phyloP scores from a whole-genome alignment of 2,329 filamentous ascomycete species.

The Fusarium coicis region DNA sequence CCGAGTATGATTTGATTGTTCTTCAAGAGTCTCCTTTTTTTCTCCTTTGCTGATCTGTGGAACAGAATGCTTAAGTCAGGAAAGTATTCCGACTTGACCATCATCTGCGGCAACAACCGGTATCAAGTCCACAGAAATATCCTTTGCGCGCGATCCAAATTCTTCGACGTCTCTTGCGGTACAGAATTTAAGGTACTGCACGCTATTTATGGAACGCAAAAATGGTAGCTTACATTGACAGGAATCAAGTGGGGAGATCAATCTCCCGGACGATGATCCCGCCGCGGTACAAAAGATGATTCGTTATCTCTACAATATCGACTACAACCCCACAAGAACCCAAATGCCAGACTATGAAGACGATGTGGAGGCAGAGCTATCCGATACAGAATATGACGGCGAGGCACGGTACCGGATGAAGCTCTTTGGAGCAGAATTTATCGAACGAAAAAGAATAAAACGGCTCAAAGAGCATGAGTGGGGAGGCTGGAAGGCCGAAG shows the following conservation, averaged over 20 bases:
- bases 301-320: constrained; percentile 7
- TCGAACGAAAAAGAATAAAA: not conserved
- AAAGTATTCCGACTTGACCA: not conserved
- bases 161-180: too few species aligned
- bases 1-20: too few species aligned
- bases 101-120: not conserved
- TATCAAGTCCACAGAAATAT: constrained; percentile 6
- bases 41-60: too few species aligned
- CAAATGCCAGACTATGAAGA: accelerated
- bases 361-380: not conserved
- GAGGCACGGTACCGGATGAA: accelerated
- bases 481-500: not conserved
- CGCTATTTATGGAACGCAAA: too few species aligned
- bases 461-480: not conserved
- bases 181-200: too few species aligned
- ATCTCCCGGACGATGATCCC: constrained; percentile 11
- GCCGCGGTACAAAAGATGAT: constrained; percentile 9
- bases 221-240: too few species aligned
- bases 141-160: not conserved
- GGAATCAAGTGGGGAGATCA: not conserved
- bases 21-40: too few species aligned
- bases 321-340: not conserved
- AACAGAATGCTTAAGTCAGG: not conserved
- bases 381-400: not conserved
- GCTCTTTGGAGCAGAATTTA: not conserved